phyloP scores from a whole-genome alignment of 805 yeast species.

The Jamesozyma hellenica region DNA sequence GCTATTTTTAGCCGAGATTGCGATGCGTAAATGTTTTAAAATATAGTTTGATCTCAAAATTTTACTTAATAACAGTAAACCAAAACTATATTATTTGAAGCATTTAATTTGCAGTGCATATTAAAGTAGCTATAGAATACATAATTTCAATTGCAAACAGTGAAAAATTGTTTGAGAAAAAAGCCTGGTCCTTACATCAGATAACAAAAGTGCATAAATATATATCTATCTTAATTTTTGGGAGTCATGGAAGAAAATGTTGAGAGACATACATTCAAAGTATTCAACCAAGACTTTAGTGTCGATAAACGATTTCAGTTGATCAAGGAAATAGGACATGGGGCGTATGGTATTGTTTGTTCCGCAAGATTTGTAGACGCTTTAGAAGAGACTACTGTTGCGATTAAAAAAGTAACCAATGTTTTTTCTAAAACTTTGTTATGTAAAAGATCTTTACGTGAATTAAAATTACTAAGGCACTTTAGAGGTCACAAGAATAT shows the following conservation, averaged over 20 bases:
- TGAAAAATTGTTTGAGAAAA: too few species aligned
- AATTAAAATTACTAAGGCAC: conserved; percentile 79
- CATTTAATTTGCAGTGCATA: too few species aligned
- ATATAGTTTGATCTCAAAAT: too few species aligned
- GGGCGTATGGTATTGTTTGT: conserved; percentile 96
- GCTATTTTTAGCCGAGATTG: too few species aligned
- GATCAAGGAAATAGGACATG: conserved; percentile 91
- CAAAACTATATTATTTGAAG: too few species aligned
- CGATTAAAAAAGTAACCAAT: conserved; percentile 92
- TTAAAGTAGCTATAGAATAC: too few species aligned
- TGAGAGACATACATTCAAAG: conserved; percentile 45
- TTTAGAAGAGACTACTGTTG: conserved; percentile 63
- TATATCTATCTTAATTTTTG: too few species aligned
- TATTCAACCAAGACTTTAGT: conserved; percentile 83
- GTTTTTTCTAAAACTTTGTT: conserved; percentile 84
- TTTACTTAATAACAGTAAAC: too few species aligned
- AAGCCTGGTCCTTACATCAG: too few species aligned
- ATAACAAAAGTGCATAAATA: too few species aligned
- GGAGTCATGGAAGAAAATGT: conserved; percentile 22
- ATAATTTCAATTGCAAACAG: too few species aligned
- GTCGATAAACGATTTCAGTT: conserved; percentile 83
- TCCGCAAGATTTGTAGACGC: conserved; percentile 75
- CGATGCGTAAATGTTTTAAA: too few species aligned
- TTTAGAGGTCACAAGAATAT: conserved; percentile 95
- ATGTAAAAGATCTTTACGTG: conserved; percentile 86